Conservation (phyloP, 192 early-diverging fungal genomes). For the Coemansia sp. region DNA sequence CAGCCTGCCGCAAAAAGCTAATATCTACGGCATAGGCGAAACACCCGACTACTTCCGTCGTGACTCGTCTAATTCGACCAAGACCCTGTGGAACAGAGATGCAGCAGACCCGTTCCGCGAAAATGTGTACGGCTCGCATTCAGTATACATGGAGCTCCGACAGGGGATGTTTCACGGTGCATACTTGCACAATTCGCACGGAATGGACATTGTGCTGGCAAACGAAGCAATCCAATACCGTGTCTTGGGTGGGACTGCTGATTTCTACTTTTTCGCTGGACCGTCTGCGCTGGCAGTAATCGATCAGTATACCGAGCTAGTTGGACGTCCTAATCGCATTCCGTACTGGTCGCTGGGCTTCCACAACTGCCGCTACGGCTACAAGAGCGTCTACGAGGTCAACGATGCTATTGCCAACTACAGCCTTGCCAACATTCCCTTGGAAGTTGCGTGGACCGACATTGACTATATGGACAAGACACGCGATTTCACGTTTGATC, state of each 20-base stretch:
- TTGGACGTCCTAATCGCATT: slow-evolving; percentile 62
- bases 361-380: slow-evolving; percentile 69
- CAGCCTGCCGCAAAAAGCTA: slow-evolving; percentile 56
- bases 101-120: slow-evolving; percentile 47
- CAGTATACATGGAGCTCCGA: slow-evolving; percentile 65
- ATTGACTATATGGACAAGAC: slow-evolving; percentile 71
- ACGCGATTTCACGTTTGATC: slow-evolving; percentile 64
- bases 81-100: slow-evolving; percentile 52
- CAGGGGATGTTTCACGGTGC: slow-evolving; percentile 54
- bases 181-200: slow-evolving; percentile 65
- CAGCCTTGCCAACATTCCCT: slow-evolving; percentile 57
- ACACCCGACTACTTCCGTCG: slow-evolving; percentile 58
- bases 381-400: slow-evolving; percentile 57
- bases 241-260: slow-evolving; percentile 63
- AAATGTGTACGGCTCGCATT: slow-evolving; percentile 67
- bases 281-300: slow-evolving; percentile 47
- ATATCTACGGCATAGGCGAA: slow-evolving; percentile 72
- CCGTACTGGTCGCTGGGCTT: slow-evolving; percentile 65
- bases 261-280: slow-evolving; percentile 66
- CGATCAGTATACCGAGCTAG: slow-evolving; percentile 62
- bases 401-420: slow-evolving; percentile 59
- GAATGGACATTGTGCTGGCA: slow-evolving; percentile 64
- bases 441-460: slow-evolving; percentile 67
- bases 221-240: slow-evolving; percentile 60
- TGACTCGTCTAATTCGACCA: slow-evolving; percentile 40